phyloP scores from a whole-genome alignment of 345 rosid genomes.

The Populus tremula region DNA sequence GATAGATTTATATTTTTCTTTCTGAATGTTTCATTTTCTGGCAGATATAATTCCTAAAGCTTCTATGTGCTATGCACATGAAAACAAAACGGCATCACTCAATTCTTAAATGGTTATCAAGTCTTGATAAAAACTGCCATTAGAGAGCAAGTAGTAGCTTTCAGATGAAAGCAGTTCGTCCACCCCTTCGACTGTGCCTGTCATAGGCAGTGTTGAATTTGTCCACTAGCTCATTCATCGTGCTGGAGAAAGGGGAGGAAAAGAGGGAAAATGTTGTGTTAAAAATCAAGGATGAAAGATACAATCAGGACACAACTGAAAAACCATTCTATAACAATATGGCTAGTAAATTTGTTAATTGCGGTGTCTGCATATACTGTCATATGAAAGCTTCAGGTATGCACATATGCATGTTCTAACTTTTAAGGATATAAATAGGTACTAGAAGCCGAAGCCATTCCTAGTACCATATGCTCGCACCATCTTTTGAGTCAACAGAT shows the following conservation, averaged over 20 bases:
- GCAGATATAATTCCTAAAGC: conserved; percentile 18
- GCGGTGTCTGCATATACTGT: too few relatives aligned
- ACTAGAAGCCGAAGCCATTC: neutral
- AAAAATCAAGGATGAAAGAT: neutral
- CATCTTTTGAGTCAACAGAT: neutral
- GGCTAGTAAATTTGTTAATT: too few relatives aligned
- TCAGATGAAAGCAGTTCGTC: conserved; percentile 80
- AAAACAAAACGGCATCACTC: conserved; percentile 9
- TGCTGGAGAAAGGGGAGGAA: conserved; percentile 43
- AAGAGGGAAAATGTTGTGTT: neutral
- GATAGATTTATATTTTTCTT: conserved; percentile 10
- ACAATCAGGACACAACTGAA: neutral
- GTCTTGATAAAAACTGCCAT: conserved; percentile 1
- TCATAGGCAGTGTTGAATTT: conserved; percentile 96
- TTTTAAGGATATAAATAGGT: neutral
- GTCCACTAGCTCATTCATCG: conserved; percentile 90
- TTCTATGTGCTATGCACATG: conserved; percentile 33
- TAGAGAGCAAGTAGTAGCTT: conserved; percentile 4
- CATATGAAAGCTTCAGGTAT: neutral
- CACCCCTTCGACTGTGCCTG: conserved; percentile 87
- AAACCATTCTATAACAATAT: neutral
- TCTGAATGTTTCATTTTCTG: conserved; percentile 6
- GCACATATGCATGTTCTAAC: too few relatives aligned
- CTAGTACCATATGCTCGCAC: neutral
- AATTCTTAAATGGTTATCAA: neutral